Evolutionary conservation across 2,329 filamentous ascomycete genomes (phyloP).

Genomic region (Cladophialophora psammophila): DNA sequence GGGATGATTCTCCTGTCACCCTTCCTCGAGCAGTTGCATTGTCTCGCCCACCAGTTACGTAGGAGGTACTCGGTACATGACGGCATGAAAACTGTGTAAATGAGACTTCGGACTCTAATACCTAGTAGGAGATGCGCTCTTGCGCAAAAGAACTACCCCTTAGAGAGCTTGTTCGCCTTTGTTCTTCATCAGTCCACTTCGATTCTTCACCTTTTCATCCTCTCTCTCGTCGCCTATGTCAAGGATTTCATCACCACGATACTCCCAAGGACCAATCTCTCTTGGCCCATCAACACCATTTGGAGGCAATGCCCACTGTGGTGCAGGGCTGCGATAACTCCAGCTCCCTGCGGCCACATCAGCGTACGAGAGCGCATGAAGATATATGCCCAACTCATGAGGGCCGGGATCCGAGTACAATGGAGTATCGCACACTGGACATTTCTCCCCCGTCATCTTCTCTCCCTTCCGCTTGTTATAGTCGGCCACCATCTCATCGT

Average conservation of each 20-base stretch:
- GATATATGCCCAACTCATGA: conserved; percentile 90
- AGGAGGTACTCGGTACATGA: neutral
- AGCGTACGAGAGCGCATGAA: conserved; percentile 90
- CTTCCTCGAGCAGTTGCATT: too few species aligned
- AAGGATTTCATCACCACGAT: conserved; percentile 44
- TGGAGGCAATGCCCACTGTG: conserved; percentile 86
- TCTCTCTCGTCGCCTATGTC: conserved; percentile 49
- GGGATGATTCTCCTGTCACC: too few species aligned
- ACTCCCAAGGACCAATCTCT: conserved; percentile 62
- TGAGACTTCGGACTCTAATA: neutral
- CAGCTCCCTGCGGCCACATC: conserved; percentile 77
- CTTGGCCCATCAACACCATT: conserved; percentile 74
- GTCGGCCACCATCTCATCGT: conserved; percentile 85
- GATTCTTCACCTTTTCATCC: conserved; percentile 38
- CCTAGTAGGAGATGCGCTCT: too few species aligned
- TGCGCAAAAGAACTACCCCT: neutral
- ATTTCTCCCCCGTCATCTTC: conserved; percentile 86
- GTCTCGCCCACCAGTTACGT: neutral
- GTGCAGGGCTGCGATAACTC: conserved; percentile 85
- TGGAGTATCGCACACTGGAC: conserved; percentile 81
- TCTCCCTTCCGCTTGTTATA: conserved; percentile 93
- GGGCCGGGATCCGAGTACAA: conserved; percentile 90
- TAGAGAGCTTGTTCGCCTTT: conserved; percentile 18
- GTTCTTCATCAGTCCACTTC: conserved; percentile 34
- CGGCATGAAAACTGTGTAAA: neutral